Evolutionary conservation across 1,284 basidiomycete genomes (phyloP), one percentile per base, ranked within the genome.

Genomic region (Megacollybia platyphylla): DNA sequence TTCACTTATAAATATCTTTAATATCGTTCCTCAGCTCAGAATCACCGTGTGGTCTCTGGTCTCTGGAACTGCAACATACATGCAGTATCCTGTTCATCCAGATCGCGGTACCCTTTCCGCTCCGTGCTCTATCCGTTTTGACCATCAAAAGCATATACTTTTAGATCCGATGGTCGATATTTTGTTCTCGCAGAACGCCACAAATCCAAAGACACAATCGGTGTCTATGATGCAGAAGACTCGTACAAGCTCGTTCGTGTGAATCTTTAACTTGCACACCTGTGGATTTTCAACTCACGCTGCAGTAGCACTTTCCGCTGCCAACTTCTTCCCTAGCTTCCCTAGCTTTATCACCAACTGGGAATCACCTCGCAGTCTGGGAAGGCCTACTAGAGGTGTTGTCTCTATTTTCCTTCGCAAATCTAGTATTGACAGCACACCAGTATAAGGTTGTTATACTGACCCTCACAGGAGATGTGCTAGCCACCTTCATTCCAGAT

Each of bases 151-250:
- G 87, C 80, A 28, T 87, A 84, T 57, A 69, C 81, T 10, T 91
- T 87, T 55, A 79, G 87, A 17, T 60, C 73, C 18, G 87, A 91
- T 57, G 78, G 77, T 3, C 75, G 79, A 20, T 90, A 90, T 57
- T 79, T 92, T 52, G 64, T 87, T 9, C 62, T 91, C 2, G 85
- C 81, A 3, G 90, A 93, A 55, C 71, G 87, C 11, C 88, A 92
- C 54, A 79, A 80, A 49, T 89, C 86, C 1, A 90, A 83, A 57
- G 89, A 92, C 54, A 81, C 79, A 0, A 54, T 90, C 1, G 87
- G 87, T 9, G 63, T 93, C 2, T 93, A 93, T 57, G 89, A 92
- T 53, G 64, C 76, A 2, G 54, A 65, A 2, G 73, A 85, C 48
- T 64, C 66, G 0, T 89, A 82, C 57, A 77, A 76, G 48, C 67